Base-by-base conservation (phyloP, 306 rosid genomes). In the Abrus pulchellus region DNA sequence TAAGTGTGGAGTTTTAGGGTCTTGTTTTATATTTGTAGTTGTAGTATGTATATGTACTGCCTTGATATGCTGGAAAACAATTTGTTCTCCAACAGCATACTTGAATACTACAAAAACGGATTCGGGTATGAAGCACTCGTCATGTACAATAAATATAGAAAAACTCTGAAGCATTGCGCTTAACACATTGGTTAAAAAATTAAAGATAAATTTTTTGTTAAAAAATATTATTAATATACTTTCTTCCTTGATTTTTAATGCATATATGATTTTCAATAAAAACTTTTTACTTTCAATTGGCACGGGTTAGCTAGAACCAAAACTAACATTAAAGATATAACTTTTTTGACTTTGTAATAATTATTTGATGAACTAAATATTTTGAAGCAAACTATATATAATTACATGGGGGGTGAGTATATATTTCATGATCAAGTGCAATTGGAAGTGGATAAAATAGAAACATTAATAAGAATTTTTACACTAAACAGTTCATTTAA, bases 1-100 rank as follows among this genome's bases (percentile, higher is more conserved):
- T 29, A 27, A 47, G 33, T 45, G 28, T 75, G 62, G 81, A 13
- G 38, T 74, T n/a, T 28, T 41, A 54, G 68, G 79, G 71, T 75
- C 53, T 50, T 68, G 64, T 49, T 76, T 55, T 74, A 75, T 74
- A 54, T 50, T 41, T 67, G 33, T 7, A 27, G 20, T 20, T 20
- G 20, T 20, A 20, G 20, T 52, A 12, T 57, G 11, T 57, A 45
- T 32, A 63, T 20, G 33, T 43, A 70, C 7, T 54, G 3, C 27
- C 5, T 54, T 54, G 34, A 57, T 57, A 1, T 36, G 9, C 13
- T 43, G 3, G 67, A 14, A 57, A 57, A 44, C n/a, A 20, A 0
- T 20, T 20, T 75, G 66, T 29, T 65, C 8, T 66, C 66, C 81
- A 52, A 66, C 55, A 28, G 2, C 9, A 66, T 65, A 77, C 50